Base-by-base conservation (phyloP, 352 stramenopile species). In the Phytopythium litorale region DNA sequence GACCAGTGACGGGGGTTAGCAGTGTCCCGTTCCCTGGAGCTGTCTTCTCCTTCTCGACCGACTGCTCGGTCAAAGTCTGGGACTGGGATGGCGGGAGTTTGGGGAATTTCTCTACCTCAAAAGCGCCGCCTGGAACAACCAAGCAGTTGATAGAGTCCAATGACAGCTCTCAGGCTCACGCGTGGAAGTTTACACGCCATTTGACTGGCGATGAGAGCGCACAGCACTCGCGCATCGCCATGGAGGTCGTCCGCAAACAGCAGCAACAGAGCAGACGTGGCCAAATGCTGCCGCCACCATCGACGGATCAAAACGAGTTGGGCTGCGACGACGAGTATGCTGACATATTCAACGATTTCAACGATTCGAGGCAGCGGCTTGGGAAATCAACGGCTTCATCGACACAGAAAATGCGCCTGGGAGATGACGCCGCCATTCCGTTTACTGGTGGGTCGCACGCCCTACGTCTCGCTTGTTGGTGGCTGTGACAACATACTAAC, bases 131-230 rank as follows among this genome's bases (percentile, higher is more conserved):
- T 30, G 15, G 63, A 71, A 12, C 69, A 49, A 43, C 38, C 56
- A 23, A 45, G 16, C 56, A 56, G 19, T 40, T 63, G 4, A 6
- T 16, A 7, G 40, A 46, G 5, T 9, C 40, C 7, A 19, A 53
- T 33, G 46, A 53, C 7, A 33, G 21, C 21, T 33, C 21, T 5
- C 46, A 53, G 30, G 19, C 46, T 13, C 67, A 66, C 1, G 66
- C 73, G 18, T 88, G 78, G 76, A 85, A 86, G 57, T 88, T 79
- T n/a, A 67, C 81, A 15, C 72, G 75, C 18, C 74, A 81, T 30
- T 46, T 66, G 8, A 52, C 52, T 25, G 63, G 64, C 19, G 69
- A 78, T n/a, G 62, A 76, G 28, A 78, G 75, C 11, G 63, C 71
- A 0, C 40, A 72, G 2, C 71, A 75, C 46, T 56, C 72, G 25